Base-by-base conservation (phyloP, 2,329 filamentous ascomycete species). In the Aspergillus ochraceus region DNA sequence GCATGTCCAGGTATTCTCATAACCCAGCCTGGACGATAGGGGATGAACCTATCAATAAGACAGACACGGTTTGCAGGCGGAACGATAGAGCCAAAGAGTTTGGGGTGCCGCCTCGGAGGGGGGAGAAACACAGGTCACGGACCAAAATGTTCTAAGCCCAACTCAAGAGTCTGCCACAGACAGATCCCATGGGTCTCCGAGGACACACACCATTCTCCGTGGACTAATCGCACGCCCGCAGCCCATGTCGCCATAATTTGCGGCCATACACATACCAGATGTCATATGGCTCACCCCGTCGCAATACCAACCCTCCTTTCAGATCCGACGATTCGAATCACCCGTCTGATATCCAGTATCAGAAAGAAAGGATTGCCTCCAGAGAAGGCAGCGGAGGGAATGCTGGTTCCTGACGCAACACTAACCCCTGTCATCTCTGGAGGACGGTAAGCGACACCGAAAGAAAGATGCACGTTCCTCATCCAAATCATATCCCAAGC, bases 21-120 rank as follows among this genome's bases (percentile, higher is more conserved):
- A 71, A 70, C 59, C 79, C 76, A 80, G 79, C 80, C 76, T 75
- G 76, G 78, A 81, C 76, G 70, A 78, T 83, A 83, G 82, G 78
- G 75, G 81, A 83, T 83, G 81, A 82, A 60, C 80, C 82, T 82
- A 83, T 63, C 56, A 65, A 66, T 60, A 60, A 59, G 55, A 51
- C 54, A 59, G 55, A 57, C 24, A 42, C 36, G 17, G 36, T n/a
- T 30, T n/a, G 20, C 52, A 50, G 22, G 29, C 2, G 45, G 22
- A 26, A 50, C 29, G 51, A 47, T 26, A 10, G 24, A 47, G 32
- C 36, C 26, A 55, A 54, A 19, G 29, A 24, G 36, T 17, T n/a
- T 6, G 36, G 5, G 36, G 17, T 22, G 49, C 22, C 14, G 6
- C 36, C 49, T 17, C 42, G 24, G 52, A 53, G n/a, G 47, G 52